These are phyloP conservation scores for Glebionis coronaria DNA, from an alignment of 129 eudicot genomes.

Conservation along the genomic window DNA sequence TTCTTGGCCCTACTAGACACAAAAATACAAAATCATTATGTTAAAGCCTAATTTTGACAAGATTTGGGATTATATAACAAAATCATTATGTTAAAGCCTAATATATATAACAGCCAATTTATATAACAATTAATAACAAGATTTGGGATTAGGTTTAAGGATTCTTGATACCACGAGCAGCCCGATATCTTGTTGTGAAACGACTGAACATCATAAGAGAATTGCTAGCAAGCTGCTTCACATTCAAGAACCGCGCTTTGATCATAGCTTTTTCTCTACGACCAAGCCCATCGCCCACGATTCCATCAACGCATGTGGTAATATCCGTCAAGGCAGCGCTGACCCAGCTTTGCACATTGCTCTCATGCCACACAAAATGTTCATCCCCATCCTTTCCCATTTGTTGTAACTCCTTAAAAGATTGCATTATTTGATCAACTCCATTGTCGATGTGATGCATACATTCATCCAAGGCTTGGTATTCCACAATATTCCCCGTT, in stretches of 20 bases:
- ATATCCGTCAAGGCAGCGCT: slow-evolving; percentile 74
- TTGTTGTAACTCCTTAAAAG: slow-evolving; percentile 47
- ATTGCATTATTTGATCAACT: slow-evolving; percentile 50
- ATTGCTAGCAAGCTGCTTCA: slow-evolving; percentile 41
- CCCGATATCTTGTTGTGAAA: slow-evolving; percentile 34
- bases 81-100: too few relatives aligned
- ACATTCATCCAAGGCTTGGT: slow-evolving; percentile 48
- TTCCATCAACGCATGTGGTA: slow-evolving; percentile 48
- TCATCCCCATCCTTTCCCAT: slow-evolving; percentile 32
- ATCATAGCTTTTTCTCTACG: slow-evolving; percentile 40
- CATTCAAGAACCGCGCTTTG: slow-evolving; percentile 35
- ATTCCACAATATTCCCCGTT: slow-evolving; percentile 31
- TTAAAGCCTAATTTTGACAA: background rate
- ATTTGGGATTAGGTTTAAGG: slow-evolving; percentile 21
- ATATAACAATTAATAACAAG: background rate
- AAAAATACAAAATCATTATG: too few relatives aligned
- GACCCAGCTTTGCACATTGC: slow-evolving; percentile 60
- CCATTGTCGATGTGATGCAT: slow-evolving; percentile 51
- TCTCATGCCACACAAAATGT: slow-evolving; percentile 56
- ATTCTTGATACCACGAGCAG: slow-evolving; percentile 27
- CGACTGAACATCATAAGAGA: slow-evolving; percentile 42
- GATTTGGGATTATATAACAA: background rate
- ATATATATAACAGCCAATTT: background rate
- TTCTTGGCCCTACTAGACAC: too few relatives aligned
- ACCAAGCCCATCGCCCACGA: slow-evolving; percentile 37